phyloP scores from a whole-genome alignment of 2,329 filamentous ascomycete species.

The Cladosporium sp. region DNA sequence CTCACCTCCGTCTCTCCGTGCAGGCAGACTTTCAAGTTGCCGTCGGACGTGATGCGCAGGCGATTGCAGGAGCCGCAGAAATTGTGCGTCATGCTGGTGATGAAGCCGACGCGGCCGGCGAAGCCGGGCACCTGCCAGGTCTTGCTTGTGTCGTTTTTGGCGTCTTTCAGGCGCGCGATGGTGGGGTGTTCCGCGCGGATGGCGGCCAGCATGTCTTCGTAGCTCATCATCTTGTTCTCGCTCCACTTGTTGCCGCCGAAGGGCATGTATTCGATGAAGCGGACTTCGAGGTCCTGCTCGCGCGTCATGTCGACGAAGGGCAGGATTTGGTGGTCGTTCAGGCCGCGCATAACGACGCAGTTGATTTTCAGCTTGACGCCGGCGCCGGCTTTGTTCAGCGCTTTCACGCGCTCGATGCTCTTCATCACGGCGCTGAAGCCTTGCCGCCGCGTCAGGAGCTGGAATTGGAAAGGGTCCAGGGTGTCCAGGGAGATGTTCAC shows the following conservation, averaged over 20 bases:
- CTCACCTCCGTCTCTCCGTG: conserved; percentile 95
- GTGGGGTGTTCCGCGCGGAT: conserved; percentile 71
- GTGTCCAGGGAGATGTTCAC: conserved; percentile 94
- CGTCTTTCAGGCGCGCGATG: conserved; percentile 66
- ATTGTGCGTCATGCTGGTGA: conserved; percentile 99
- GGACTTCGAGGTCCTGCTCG: conserved; percentile 82
- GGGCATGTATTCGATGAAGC: conserved; percentile 99
- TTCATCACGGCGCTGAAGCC: conserved; percentile 88
- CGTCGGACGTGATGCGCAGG: conserved; percentile 88
- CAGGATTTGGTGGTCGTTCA: conserved; percentile 87
- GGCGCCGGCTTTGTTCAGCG: conserved; percentile 82
- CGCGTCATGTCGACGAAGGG: conserved; percentile 87
- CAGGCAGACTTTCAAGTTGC: conserved; percentile 93
- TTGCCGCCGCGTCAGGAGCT: conserved; percentile 91
- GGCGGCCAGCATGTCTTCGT: conserved; percentile 80
- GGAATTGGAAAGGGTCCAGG: conserved; percentile 91
- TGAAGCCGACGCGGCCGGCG: conserved; percentile 84
- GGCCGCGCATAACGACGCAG: conserved; percentile 90
- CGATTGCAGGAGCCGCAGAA: conserved; percentile 97
- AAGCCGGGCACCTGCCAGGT: conserved; percentile 89
- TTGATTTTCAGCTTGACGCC: conserved; percentile 94
- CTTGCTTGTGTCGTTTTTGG: conserved; percentile 95
- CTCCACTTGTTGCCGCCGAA: conserved; percentile 99
- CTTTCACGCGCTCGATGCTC: conserved; percentile 80
- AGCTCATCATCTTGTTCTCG: conserved; percentile 85